Evolutionary conservation across 306 rosid species (phyloP), one percentile per base, ranked within the genome.

Genomic region (Luffa acutangula): DNA sequence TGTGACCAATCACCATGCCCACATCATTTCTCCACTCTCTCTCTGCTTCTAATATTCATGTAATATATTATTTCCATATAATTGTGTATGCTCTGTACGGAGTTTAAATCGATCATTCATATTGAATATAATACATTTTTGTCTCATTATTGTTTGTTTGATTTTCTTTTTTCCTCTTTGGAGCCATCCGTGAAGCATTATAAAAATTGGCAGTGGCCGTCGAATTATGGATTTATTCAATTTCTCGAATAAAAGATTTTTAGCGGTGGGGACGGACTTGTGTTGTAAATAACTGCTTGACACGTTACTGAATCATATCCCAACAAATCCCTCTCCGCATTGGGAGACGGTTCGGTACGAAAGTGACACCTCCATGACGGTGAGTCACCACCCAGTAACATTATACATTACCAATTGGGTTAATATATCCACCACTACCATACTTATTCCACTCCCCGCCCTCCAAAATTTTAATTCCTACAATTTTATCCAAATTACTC

Each of bases 191-290:
- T 4, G 3, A 59, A 60, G 66, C 66, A 60, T 60, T 60, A 60
- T 11, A 13, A 63, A 34, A 34, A 36, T 14, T 4, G 66, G 7
- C 7, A 64, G 71, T 66, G 74, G 49, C 6, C 51, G 49, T 39
- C 5, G 74, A 18, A 39, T 66, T 39, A 39, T 39, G 18, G n/a
- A 71, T n/a, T 45, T 20, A 70, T 70, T 70, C 9, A 70, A 46
- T 71, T 7, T 46, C 10, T 46, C 0, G 77, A 71, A 45, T 71
- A 11, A 39, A 20, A 42, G 6, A 9, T 20, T 13, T 71, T 21
- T 21, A 71, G 56, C 76, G 76, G 76, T 71, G 76, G 76, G 76
- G 76, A 71, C 76, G 11, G 3, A 71, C 10, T 69, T 42, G 53
- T 43, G 36, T 69, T 42, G 3, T n/a, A 46, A 45, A 71, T 46